Evolutionary conservation across 345 rosid species (phyloP), one percentile per base, ranked within the genome.

Genomic region (Alliaria petiolata): DNA sequence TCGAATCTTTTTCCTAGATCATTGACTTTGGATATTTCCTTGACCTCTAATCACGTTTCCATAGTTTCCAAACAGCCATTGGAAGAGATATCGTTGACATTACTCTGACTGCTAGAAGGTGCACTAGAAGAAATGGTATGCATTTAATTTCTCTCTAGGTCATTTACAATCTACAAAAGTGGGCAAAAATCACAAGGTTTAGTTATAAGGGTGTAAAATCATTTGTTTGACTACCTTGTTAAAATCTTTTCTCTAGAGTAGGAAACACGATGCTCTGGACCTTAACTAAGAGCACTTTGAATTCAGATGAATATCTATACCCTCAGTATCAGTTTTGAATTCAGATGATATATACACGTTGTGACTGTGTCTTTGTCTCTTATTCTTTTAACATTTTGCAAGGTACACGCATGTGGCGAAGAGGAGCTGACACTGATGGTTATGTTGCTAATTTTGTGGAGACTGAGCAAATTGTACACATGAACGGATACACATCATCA

Each of bases 351-450:
- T 64, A 22, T 36, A 46, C 7, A 12, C 36, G 16, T 58, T 22
- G 22, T 70, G 76, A 42, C 44, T 45, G 25, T 36, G 65, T 16
- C 61, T 45, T n/a, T 70, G n/a, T 16, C 42, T 28, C 59, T 70
- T 70, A 58, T 42, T 12, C 5, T 67, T 22, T 22, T 34, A 9
- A 63, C 57, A 59, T 50, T 1, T 69, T 74, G 38, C 42, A 81
- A 95, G 98, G 99, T 69, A 95, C 99, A 38, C 96, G 96, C 35
- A 81, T 95, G 96, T 95, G 98, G 99, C 87, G 96, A 86, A 81
- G 98, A 84, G 99, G 99, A 81, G 96, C 98, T 77, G 99, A 95
- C 80, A 59, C 90, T 70, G 99, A 95, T 82, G 99, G 99, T 3
- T 95, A 91, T 81, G 99, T 88, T 66, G 96, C 99, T 67, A 95